Conservation (phyloP, 495 filamentous ascomycete genomes). For the Xylaria grammica region DNA sequence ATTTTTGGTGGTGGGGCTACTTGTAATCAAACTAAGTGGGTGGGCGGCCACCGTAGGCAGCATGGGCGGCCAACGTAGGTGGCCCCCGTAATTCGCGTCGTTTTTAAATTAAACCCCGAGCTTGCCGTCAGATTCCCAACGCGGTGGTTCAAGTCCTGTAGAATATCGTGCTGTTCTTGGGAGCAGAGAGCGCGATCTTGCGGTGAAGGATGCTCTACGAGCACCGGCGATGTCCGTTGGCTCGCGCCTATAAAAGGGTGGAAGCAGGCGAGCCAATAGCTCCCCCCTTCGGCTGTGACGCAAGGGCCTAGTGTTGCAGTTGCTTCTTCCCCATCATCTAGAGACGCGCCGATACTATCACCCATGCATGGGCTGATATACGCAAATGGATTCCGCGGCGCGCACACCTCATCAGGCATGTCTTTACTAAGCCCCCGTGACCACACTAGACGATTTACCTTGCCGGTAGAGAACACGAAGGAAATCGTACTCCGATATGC, state of each 20-base stretch:
- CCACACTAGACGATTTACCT: slow-evolving; percentile 37
- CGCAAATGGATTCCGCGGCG: slow-evolving; percentile 37
- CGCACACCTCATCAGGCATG: slow-evolving; percentile 36
- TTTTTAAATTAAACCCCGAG: slow-evolving; percentile 37
- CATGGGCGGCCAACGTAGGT: too few relatives aligned
- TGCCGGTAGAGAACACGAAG: slow-evolving; percentile 33
- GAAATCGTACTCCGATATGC: slow-evolving; percentile 23
- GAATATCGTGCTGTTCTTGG: slow-evolving; percentile 27
- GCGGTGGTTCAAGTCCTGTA: slow-evolving; percentile 22
- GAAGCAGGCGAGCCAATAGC: slow-evolving; percentile 37
- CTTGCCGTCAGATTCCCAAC: slow-evolving; percentile 34
- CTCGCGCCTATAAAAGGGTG: slow-evolving; percentile 37
- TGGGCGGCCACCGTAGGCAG: too few relatives aligned
- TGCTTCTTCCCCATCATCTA: slow-evolving; percentile 30
- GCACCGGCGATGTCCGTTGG: slow-evolving; percentile 22
- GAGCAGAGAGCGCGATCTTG: slow-evolving; percentile 31
- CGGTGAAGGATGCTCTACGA: slow-evolving; percentile 38
- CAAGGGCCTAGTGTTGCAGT: slow-evolving; percentile 38
- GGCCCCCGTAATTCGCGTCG: slow-evolving; percentile 38
- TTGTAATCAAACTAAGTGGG: too few relatives aligned
- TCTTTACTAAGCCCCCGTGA: slow-evolving; percentile 32
- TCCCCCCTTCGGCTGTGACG: slow-evolving; percentile 27
- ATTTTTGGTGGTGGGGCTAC: too few relatives aligned
- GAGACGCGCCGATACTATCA: slow-evolving; percentile 36
- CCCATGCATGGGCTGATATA: slow-evolving; percentile 38